Evolutionary conservation across 2,329 filamentous ascomycete genomes (phyloP), one percentile per base, ranked within the genome.

Genomic region (Sphaerulina vaccinii): DNA sequence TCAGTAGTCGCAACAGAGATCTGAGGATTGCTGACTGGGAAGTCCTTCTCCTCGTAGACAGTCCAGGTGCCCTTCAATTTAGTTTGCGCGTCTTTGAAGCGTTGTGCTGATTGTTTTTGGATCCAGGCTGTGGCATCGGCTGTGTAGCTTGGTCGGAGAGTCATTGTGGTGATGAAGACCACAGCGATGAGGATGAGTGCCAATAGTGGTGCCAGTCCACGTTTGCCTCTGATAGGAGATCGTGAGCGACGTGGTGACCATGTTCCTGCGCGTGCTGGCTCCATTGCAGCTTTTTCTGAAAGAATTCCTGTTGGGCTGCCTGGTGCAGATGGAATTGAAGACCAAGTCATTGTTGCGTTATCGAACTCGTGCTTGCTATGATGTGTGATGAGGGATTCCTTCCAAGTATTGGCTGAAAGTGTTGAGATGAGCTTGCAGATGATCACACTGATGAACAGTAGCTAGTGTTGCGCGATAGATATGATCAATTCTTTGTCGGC

Each of bases 41-140:
- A 54, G 15, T 54, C 36, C 43, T 47, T 45, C 16, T 50, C 52
- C 13, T 54, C 52, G 13, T 54, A 54, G 10, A 41, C 33, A 3
- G 36, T 54, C 52, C 52, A 54, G 6, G 47, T 43, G 32, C 52
- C 52, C 38, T 47, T 54, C 3, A 54, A 8, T 18, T 54, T 54
- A 9, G 38, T 37, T 15, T 54, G 40, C 7, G 47, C 44, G 21
- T 47, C 41, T 23, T 51, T 54, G 40, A 49, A 51, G 7, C 45
- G 36, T 22, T 49, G 45, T 5, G 45, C 36, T 11, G 45, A 49
- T 40, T 49, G 45, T 11, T 54, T 54, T 10, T 39, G 47, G 16
- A 54, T 51, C 40, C 48, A 54, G 6, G 24, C 38, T 0, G 47
- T 37, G 1, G 47, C 42, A 1, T 43, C 23, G 18, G 32, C 36